Evolutionary conservation across 2,329 filamentous ascomycete genomes (phyloP).

Genomic region (Monilinia laxa): DNA sequence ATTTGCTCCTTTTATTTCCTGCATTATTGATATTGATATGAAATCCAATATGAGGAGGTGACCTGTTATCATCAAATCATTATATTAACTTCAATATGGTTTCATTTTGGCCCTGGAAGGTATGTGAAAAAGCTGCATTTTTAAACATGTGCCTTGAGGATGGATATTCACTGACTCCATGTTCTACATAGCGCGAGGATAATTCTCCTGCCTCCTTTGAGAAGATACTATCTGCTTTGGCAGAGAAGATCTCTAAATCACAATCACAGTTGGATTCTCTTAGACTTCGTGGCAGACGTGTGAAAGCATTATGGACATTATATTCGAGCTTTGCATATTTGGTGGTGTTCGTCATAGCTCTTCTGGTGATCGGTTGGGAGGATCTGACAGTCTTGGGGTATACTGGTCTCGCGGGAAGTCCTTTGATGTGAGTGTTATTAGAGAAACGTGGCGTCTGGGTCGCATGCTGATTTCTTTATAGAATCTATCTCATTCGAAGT

Average conservation of each 20-base stretch:
- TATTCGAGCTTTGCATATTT: conserved; percentile 91
- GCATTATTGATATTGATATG: background rate
- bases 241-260: conserved; percentile 75
- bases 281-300: conserved; percentile 70
- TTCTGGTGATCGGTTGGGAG: conserved; percentile 80
- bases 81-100: conserved; percentile 57
- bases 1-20: too few relatives aligned
- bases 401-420: conserved; percentile 73
- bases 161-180: conserved; percentile 13
- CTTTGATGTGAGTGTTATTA: conserved; percentile 63
- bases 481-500: conserved; percentile 76
- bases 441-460: background rate
- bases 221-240: conserved; percentile 79
- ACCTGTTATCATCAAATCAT: conserved; percentile 12
- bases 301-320: conserved; percentile 83
- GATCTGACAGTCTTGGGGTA: conserved; percentile 78
- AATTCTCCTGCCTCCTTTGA: conserved; percentile 90
- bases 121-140: conserved; percentile 44
- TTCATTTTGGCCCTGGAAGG: conserved; percentile 83
- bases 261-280: conserved; percentile 72
- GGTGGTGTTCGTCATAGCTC: conserved; percentile 76
- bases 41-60: conserved; percentile 28
- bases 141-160: conserved; percentile 17
- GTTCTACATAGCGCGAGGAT: conserved; percentile 61
- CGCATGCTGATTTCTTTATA: conserved; percentile 43